phyloP scores from a whole-genome alignment of 257 asterid genomes.

The Penstemon newberryi region DNA sequence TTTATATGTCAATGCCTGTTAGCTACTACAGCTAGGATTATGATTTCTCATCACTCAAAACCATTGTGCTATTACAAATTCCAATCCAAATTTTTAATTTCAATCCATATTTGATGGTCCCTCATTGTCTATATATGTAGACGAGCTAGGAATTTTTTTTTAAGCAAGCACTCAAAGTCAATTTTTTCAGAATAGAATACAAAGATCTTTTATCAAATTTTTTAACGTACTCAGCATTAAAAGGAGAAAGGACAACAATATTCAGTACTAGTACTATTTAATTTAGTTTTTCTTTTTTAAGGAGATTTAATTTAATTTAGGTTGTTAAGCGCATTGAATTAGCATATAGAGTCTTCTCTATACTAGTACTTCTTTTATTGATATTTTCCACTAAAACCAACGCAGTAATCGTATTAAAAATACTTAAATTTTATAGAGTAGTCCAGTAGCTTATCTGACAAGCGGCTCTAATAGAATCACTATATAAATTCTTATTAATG shows the following conservation, averaged over 20 bases:
- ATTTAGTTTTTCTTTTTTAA: conserved; percentile 21
- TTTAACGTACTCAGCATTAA: no score
- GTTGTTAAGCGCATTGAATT: no score
- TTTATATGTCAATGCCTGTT: neutral
- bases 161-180: neutral
- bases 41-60: neutral
- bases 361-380: no score
- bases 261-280: neutral
- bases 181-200: neutral
- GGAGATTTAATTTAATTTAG: neutral
- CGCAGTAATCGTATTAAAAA: no score
- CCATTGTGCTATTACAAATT: neutral
- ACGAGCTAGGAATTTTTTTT: neutral
- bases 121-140: neutral
- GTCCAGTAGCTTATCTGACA: no score
- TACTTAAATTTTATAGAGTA: no score
- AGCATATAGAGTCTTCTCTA: no score
- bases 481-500: no score
- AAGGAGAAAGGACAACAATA: neutral
- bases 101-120: neutral
- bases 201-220: no score
- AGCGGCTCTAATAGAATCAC: no score
- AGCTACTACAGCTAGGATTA: neutral
- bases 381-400: no score
- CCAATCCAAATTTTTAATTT: neutral